Evolutionary conservation across 108 stramenopile species (phyloP).

Genomic region (Hondaea fermentalgiana): DNA sequence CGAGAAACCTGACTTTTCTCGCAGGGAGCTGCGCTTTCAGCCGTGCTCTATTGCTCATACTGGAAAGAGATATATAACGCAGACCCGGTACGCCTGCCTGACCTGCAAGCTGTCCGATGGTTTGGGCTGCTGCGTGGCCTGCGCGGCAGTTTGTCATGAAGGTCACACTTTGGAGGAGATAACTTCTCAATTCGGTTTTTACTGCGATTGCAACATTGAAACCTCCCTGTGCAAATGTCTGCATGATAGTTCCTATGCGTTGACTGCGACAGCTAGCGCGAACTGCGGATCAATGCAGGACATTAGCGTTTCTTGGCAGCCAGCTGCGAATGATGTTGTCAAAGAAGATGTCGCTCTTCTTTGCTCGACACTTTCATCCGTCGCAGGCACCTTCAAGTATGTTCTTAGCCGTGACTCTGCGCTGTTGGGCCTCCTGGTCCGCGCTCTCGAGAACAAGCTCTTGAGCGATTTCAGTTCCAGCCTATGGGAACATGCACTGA

Average conservation of each 20-base stretch:
- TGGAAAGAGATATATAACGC: neutral
- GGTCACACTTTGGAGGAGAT: neutral
- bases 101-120: neutral
- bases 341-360: too few relatives aligned
- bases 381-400: too few relatives aligned
- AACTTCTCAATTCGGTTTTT: neutral
- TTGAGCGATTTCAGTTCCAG: too few relatives aligned
- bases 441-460: too few relatives aligned
- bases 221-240: neutral
- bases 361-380: too few relatives aligned
- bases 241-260: neutral
- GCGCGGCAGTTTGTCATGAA: neutral
- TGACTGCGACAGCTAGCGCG: neutral
- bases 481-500: too few relatives aligned
- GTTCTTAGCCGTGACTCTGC: too few relatives aligned
- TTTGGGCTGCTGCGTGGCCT: neutral
- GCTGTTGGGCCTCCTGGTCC: too few relatives aligned
- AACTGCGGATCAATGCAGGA: neutral
- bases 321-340: neutral
- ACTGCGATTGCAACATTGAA: neutral
- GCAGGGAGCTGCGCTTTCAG: too few relatives aligned
- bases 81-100: neutral
- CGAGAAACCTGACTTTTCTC: too few relatives aligned
- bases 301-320: neutral
- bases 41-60: neutral